Conservation (phyloP, 441 rosid genomes). For the Erysimum pusillum region DNA sequence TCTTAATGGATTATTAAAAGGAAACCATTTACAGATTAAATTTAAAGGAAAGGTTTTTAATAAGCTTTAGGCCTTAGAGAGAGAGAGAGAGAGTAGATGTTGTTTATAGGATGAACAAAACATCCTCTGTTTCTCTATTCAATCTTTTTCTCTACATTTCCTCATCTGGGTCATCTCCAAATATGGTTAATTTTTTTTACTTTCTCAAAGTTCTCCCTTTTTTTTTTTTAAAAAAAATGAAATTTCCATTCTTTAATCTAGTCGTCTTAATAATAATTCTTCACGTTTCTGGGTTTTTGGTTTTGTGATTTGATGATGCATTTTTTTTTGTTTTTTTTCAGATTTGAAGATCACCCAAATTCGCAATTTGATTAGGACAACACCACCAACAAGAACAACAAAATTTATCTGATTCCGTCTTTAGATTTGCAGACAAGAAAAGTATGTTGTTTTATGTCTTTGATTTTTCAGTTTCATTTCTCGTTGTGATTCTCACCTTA, state of each 20-base stretch:
- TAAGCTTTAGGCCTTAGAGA: constrained; percentile 38
- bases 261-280: constrained; percentile 7
- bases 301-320: constrained; percentile 69
- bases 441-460: constrained; percentile 48
- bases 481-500: background rate
- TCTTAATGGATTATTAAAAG: constrained; percentile 55
- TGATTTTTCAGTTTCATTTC: constrained; percentile 20
- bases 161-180: constrained; percentile 64
- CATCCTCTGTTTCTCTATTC: constrained; percentile 60
- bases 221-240: background rate
- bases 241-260: background rate
- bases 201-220: background rate
- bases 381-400: constrained; percentile 21
- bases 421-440: constrained; percentile 46
- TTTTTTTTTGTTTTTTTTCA: constrained; percentile 42
- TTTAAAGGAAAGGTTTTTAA: constrained; percentile 50
- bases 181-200: constrained; percentile 57
- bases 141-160: constrained; percentile 54
- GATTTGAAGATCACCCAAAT: constrained; percentile 58
- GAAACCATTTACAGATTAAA: constrained; percentile 30
- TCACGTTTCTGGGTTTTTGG: constrained; percentile 50
- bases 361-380: constrained; percentile 52
- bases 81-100: constrained; percentile 22
- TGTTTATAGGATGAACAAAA: constrained; percentile 56
- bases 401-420: constrained; percentile 62